These are phyloP conservation scores for Monosporozyma aerobia DNA, from an alignment of 805 yeast species.

Conservation along the genomic window DNA sequence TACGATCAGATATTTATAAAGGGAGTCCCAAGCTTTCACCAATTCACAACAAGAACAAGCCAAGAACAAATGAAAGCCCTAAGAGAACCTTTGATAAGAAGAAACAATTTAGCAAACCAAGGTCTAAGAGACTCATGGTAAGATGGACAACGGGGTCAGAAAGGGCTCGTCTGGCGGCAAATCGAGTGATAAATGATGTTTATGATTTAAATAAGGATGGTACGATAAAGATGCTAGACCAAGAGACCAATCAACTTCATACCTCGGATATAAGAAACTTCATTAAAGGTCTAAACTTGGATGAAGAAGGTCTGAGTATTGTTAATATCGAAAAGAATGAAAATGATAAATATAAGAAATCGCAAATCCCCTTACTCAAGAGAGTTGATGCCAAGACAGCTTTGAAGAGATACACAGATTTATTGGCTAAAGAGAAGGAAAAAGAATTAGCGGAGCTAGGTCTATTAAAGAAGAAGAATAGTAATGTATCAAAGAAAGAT, in stretches of 20 bases:
- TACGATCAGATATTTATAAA: not conserved
- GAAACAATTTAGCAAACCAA: not conserved
- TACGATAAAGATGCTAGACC: conserved; percentile 15
- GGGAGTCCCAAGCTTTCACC: not conserved
- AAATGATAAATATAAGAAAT: conserved; percentile 1
- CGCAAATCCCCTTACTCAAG: conserved; percentile 22
- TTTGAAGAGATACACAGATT: conserved; percentile 22
- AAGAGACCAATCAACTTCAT: conserved; percentile 15
- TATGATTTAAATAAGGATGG: conserved; percentile 21
- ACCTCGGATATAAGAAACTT: conserved; percentile 17
- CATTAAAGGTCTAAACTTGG: conserved; percentile 21
- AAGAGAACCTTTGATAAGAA: not conserved
- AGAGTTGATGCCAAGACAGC: conserved; percentile 20
- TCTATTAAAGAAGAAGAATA: conserved; percentile 8
- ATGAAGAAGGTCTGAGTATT: conserved; percentile 16
- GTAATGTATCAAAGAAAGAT: conserved; percentile 13
- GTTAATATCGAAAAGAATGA: conserved; percentile 17
- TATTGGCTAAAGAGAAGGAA: conserved; percentile 18
- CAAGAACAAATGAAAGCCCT: not conserved
- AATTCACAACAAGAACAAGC: not conserved
- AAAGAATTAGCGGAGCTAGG: conserved; percentile 19
- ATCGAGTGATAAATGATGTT: conserved; percentile 12
- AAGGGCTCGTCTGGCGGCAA: conserved; percentile 25
- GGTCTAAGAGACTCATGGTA: not conserved
- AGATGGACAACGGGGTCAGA: conserved; percentile 22